Percentiles rank a stretch among this genome's conserved stretches.
Evolutionary conservation across 2,329 filamentous ascomycete genomes (phyloP).

Genomic region (Pseudogymnoascus sp.): DNA sequence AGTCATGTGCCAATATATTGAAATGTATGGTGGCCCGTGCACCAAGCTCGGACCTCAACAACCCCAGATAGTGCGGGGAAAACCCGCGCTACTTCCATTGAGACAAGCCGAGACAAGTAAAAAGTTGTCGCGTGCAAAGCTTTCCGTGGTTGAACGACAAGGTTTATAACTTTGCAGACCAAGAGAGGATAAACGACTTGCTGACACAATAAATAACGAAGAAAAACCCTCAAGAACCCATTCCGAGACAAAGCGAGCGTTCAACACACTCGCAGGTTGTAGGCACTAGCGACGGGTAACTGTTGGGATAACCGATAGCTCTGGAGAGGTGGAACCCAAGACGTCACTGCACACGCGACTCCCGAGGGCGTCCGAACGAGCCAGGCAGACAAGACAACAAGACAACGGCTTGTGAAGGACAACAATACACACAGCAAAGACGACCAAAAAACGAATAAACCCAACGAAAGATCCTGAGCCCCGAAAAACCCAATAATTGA

Average conservation of each 20-base stretch:
- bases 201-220: not conserved
- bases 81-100: not conserved
- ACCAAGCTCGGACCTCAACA: not conserved
- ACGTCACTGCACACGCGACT: slow-evolving; percentile 7
- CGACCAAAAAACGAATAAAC: not conserved
- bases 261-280: not conserved
- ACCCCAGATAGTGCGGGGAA: slow-evolving; percentile 4
- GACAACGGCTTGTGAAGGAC: not conserved
- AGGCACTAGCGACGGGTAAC: slow-evolving; percentile 6
- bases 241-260: not conserved
- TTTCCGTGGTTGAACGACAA: not conserved
- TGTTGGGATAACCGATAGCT: slow-evolving; percentile 2
- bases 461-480: not conserved
- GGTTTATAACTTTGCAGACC: not conserved
- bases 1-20: not conserved
- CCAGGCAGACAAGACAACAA: not conserved
- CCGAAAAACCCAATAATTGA: not conserved
- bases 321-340: not conserved
- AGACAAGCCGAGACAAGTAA: not conserved
- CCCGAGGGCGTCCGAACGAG: not conserved
- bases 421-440: not conserved
- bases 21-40: not conserved
- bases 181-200: not conserved
- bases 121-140: not conserved
- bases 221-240: too few relatives aligned